phyloP scores from a whole-genome alignment of 2,329 filamentous ascomycete genomes.

The Cordyceps cicadae region DNA sequence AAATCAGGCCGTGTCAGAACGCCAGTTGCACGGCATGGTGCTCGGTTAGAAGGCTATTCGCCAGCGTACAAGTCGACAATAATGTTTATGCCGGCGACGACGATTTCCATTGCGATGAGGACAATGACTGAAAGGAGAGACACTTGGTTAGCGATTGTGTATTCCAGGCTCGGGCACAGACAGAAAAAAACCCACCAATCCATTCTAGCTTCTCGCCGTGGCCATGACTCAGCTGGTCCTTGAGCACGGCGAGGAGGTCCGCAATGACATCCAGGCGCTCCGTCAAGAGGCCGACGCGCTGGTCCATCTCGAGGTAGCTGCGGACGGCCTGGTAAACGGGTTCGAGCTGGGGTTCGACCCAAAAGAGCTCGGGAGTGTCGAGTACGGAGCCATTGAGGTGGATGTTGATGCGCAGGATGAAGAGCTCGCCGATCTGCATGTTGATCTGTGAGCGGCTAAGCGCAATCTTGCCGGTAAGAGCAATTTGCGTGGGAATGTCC shows the following conservation, averaged over 20 bases:
- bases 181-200: conserved; percentile 61
- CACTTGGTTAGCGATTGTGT: conserved; percentile 12
- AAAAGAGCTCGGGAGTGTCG: conserved; percentile 95
- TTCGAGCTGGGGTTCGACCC: conserved; percentile 94
- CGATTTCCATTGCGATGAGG: conserved; percentile 88
- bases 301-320: conserved; percentile 96
- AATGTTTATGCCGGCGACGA: conserved; percentile 90
- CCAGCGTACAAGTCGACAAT: conserved; percentile 78
- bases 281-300: conserved; percentile 79
- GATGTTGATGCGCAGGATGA: conserved; percentile 95
- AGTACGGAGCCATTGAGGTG: conserved; percentile 95
- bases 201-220: conserved; percentile 85
- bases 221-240: conserved; percentile 90
- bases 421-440: conserved; percentile 98
- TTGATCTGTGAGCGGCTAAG: conserved; percentile 87
- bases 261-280: conserved; percentile 87
- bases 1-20: not conserved
- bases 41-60: conserved; percentile 13
- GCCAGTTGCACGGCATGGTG: not conserved
- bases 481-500: conserved; percentile 87
- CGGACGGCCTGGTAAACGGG: conserved; percentile 93
- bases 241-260: conserved; percentile 82
- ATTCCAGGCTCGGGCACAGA: not conserved
- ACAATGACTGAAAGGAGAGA: conserved; percentile 61
- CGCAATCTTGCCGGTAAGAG: conserved; percentile 82